phyloP scores from a whole-genome alignment of 2,329 filamentous ascomycete genomes.

The Sordariomycetes sp. region DNA sequence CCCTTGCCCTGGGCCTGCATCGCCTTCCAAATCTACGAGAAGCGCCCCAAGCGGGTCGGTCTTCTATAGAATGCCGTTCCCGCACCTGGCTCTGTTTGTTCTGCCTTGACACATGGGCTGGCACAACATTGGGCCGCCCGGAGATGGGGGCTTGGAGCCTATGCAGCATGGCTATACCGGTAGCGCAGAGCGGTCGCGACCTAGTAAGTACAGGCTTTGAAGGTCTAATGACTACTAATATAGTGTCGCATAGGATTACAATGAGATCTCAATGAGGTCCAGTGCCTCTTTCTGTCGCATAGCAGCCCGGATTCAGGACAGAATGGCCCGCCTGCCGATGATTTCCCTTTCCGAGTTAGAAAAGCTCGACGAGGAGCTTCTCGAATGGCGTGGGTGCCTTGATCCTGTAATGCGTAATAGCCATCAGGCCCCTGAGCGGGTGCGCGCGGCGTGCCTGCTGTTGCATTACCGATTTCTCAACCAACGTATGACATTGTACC shows the following conservation, averaged over 20 bases:
- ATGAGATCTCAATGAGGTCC: background rate
- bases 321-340: slow-evolving; percentile 1
- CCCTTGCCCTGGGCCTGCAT: slow-evolving; percentile 61
- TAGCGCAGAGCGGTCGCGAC: too few relatives aligned
- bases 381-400: background rate
- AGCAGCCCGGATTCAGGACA: slow-evolving; percentile 2
- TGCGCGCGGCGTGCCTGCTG: slow-evolving; percentile 1
- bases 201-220: background rate
- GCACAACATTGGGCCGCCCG: slow-evolving; percentile 2
- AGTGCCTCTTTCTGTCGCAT: slow-evolving; percentile 1
- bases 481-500: slow-evolving; percentile 1
- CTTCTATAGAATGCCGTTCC: background rate
- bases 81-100: slow-evolving; percentile 3
- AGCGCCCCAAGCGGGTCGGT: background rate
- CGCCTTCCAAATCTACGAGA: slow-evolving; percentile 9
- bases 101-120: slow-evolving; percentile 3
- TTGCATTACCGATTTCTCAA: background rate
- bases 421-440: background rate
- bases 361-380: slow-evolving; percentile 2
- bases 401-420: slow-evolving; percentile 1
- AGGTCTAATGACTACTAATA: background rate
- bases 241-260: background rate
- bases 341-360: background rate
- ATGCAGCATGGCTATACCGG: background rate
- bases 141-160: background rate